These are phyloP conservation scores for Dissophora ornata DNA, from an alignment of 192 early-diverging fungal species.

Conservation along the genomic window DNA sequence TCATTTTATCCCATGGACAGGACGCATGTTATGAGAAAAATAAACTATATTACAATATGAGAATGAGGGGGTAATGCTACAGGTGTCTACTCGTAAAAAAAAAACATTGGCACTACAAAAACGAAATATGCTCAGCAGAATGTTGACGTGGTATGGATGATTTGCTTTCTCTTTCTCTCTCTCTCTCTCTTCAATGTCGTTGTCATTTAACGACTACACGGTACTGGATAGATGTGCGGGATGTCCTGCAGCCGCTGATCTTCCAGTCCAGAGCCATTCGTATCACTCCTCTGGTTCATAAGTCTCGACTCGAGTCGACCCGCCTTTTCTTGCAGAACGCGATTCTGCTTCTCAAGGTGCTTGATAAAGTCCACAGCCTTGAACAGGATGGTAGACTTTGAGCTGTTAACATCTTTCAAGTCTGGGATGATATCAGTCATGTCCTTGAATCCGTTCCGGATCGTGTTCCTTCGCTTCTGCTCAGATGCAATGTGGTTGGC, in stretches of 20 bases:
- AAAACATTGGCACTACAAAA: no score
- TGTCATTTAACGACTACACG: slow-evolving; percentile 30
- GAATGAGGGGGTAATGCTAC: neutral
- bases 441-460: slow-evolving; percentile 88
- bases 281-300: slow-evolving; percentile 17
- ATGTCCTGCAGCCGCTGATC: slow-evolving; percentile 50
- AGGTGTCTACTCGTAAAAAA: neutral
- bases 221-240: slow-evolving; percentile 49
- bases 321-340: slow-evolving; percentile 56
- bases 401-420: slow-evolving; percentile 73
- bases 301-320: slow-evolving; percentile 48
- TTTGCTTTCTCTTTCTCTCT: no score
- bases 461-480: slow-evolving; percentile 78
- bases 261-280: slow-evolving; percentile 20
- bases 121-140: no score
- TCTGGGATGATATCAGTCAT: slow-evolving; percentile 88
- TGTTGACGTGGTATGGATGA: no score
- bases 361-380: slow-evolving; percentile 76
- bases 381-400: slow-evolving; percentile 73
- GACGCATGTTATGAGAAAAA: neutral
- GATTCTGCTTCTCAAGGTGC: slow-evolving; percentile 69
- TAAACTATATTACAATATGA: neutral
- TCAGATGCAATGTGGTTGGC: slow-evolving; percentile 82
- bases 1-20: no score
- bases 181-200: no score